Conservation (phyloP, 1,139 yeast genomes). For the Lodderomyces orthopsilosis region DNA sequence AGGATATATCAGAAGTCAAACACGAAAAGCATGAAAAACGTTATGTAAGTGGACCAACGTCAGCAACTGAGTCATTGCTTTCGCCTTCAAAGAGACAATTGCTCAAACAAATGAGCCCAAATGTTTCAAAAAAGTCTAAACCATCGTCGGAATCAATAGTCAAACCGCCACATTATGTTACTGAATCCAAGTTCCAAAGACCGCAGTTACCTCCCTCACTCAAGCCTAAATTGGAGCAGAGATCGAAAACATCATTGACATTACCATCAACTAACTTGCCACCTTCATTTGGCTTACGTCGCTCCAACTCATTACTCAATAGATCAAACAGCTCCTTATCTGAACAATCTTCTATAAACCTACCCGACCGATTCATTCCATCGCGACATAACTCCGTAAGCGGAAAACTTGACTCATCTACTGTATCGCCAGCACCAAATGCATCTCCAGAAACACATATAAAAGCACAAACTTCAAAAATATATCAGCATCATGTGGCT, state of each 20-base stretch:
- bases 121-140: conserved; percentile 26
- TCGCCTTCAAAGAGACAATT: conserved; percentile 34
- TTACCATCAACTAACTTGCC: conserved; percentile 9
- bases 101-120: conserved; percentile 43
- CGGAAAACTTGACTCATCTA: conserved; percentile 35
- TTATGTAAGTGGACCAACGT: conserved; percentile 2
- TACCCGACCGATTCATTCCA: conserved; percentile 46
- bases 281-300: conserved; percentile 26
- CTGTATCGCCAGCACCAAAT: conserved; percentile 34
- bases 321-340: conserved; percentile 23
- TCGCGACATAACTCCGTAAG: conserved; percentile 43
- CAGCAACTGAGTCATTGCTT: conserved; percentile 6
- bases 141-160: conserved; percentile 8
- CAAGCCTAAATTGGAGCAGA: conserved; percentile 13
- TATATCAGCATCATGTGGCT: conserved; percentile 84
- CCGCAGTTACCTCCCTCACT: conserved; percentile 20
- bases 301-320: conserved; percentile 35
- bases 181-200: conserved; percentile 15
- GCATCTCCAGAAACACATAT: conserved; percentile 56
- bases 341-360: conserved; percentile 19
- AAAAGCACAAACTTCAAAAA: conserved; percentile 65
- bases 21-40: conserved; percentile 1
- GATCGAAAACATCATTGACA: conserved; percentile 13
- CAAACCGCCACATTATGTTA: conserved; percentile 8
- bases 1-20: not conserved